phyloP scores from a whole-genome alignment of 805 yeast species.

The Hagleromyces aurorensis region DNA sequence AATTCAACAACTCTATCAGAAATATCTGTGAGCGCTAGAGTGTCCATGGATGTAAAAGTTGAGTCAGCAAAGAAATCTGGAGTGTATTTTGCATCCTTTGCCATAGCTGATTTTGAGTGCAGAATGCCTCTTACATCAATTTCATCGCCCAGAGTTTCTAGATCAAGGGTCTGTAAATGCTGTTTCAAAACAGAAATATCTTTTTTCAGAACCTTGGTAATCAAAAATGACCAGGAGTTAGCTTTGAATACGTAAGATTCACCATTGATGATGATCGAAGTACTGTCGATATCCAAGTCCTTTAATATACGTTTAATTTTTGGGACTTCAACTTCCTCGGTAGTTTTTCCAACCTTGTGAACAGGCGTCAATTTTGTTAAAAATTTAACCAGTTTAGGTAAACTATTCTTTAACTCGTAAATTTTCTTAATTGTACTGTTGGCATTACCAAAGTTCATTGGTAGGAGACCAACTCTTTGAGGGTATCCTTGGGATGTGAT shows the following conservation, averaged over 20 bases:
- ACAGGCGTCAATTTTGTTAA: conserved; percentile 12
- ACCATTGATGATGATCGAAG: conserved; percentile 67
- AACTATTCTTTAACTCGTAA: conserved; percentile 18
- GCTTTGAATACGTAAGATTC: conserved; percentile 45
- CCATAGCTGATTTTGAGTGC: conserved; percentile 23
- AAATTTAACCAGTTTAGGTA: conserved; percentile 12
- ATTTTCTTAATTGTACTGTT: conserved; percentile 19
- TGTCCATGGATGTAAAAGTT: conserved; percentile 27
- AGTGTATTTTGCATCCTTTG: conserved; percentile 43
- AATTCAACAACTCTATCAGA: conserved; percentile 20
- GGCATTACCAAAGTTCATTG: conserved; percentile 34
- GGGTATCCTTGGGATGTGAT: conserved; percentile 52
- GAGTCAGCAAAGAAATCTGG: conserved; percentile 38
- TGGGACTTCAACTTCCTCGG: conserved; percentile 16
- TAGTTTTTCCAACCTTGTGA: conserved; percentile 6
- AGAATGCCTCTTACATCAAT: conserved; percentile 26
- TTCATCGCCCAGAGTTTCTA: no score
- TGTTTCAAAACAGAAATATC: conserved; percentile 38
- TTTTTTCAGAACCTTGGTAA: conserved; percentile 43
- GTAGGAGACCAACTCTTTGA: conserved; percentile 78
- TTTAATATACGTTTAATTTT: conserved; percentile 23
- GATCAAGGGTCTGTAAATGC: conserved; percentile 1
- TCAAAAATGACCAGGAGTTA: conserved; percentile 44
- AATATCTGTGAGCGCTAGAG: conserved; percentile 12
- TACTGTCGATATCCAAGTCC: conserved; percentile 37